Evolutionary conservation across 345 rosid genomes (phyloP).

Genomic region (Populus deltoides): DNA sequence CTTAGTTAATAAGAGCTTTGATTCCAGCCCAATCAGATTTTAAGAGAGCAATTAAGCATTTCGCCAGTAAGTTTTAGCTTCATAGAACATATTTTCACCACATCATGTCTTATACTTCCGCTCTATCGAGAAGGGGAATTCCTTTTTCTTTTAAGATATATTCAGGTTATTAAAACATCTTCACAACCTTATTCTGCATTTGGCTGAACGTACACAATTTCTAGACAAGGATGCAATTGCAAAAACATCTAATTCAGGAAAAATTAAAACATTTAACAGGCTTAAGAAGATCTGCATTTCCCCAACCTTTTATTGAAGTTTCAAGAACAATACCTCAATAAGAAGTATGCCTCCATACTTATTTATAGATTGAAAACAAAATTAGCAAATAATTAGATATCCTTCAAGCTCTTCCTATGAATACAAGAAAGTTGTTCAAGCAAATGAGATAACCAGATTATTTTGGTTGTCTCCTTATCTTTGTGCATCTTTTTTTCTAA

Average conservation of each 20-base stretch:
- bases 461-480: not conserved
- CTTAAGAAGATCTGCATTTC: not conserved
- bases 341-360: not conserved
- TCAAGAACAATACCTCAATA: not conserved
- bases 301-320: not conserved
- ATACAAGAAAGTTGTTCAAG: slow-evolving; percentile 1
- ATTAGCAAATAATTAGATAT: not conserved
- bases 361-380: not conserved
- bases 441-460: not conserved
- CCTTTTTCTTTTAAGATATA: not conserved
- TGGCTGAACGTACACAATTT: not conserved
- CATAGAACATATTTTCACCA: not conserved
- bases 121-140: not conserved
- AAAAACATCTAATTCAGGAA: not conserved
- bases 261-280: not conserved
- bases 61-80: not conserved
- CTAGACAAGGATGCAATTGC: not conserved
- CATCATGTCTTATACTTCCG: not conserved
- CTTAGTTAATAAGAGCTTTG: not conserved
- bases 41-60: not conserved
- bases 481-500: not conserved
- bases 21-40: not conserved
- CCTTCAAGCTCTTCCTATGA: not conserved
- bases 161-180: not conserved
- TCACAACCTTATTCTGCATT: not conserved